Evolutionary conservation across 163 green algal genomes (phyloP).

Genomic region (Trebouxiophyceae sp.): DNA sequence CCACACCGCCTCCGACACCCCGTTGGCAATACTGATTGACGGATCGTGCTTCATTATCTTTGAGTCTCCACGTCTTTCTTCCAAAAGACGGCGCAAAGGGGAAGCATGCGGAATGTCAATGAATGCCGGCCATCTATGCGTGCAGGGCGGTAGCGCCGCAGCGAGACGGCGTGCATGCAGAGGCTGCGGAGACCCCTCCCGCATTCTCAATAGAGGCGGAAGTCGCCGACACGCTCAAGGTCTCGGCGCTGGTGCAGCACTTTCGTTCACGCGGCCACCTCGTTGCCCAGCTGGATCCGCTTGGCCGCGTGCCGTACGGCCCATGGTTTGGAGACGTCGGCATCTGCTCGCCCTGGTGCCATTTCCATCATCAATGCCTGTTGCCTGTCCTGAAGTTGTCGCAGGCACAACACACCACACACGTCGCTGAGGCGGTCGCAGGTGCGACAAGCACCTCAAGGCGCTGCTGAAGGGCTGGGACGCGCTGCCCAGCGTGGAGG

Average conservation of each 20-base stretch:
- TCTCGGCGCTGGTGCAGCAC: not conserved
- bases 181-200: no score
- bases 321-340: not conserved
- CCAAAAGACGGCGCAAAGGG: no score
- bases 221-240: not conserved
- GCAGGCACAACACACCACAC: not conserved
- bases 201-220: no score
- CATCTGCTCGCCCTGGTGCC: not conserved
- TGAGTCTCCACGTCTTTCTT: no score
- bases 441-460: not conserved
- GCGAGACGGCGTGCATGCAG: no score
- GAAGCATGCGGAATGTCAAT: no score
- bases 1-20: no score
- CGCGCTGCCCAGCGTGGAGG: not conserved
- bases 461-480: not conserved
- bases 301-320: constrained; percentile 5
- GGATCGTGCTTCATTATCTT: no score
- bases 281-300: constrained; percentile 38
- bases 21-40: no score
- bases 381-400: not conserved
- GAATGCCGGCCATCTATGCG: no score
- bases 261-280: constrained; percentile 32
- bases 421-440: not conserved
- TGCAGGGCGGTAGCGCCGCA: no score
- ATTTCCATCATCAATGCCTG: not conserved